A percentile compares a stretch with the other conserved stretches of the same genome.
These are phyloP conservation scores for Kalmusia sp. DNA, from an alignment of 2,329 filamentous ascomycete genomes.

Conservation along the genomic window DNA sequence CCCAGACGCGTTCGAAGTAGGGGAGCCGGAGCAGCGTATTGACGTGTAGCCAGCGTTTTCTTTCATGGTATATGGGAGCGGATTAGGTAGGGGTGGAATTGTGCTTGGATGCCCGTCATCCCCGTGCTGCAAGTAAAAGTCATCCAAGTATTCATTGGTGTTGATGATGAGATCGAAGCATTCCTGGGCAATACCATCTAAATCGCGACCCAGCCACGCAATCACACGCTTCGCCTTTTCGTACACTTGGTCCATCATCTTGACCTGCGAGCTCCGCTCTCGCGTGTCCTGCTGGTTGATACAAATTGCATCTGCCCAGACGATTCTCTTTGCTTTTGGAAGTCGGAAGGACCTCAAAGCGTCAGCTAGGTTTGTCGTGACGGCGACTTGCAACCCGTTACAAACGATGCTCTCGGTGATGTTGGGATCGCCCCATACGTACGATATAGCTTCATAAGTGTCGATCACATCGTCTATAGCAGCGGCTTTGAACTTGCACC, in stretches of 20 bases:
- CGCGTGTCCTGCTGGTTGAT: constrained; percentile 13
- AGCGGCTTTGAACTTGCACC: too few relatives aligned
- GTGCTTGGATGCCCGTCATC: neutral
- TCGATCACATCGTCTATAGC: too few relatives aligned
- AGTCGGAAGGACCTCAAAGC: constrained; percentile 9
- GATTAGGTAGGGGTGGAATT: neutral
- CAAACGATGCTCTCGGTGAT: constrained; percentile 10
- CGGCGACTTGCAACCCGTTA: neutral
- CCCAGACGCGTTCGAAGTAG: constrained; percentile 23
- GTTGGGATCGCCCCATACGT: constrained; percentile 22
- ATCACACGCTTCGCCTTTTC: neutral
- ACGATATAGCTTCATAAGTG: constrained; percentile 21
- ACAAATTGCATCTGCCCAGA: too few relatives aligned
- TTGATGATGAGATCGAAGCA: neutral
- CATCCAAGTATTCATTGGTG: neutral
- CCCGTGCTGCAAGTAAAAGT: neutral
- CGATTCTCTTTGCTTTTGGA: neutral
- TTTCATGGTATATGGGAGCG: neutral
- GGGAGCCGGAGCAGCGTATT: neutral
- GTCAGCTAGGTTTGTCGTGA: constrained; percentile 16
- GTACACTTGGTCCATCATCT: constrained; percentile 17
- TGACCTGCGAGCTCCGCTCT: constrained; percentile 15
- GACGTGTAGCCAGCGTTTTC: constrained; percentile 2
- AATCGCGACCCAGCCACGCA: constrained; percentile 19
- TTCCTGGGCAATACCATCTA: neutral